Evolutionary conservation across 2,329 filamentous ascomycete genomes (phyloP), one percentile per base, ranked within the genome.

Genomic region (Xylariales sp.): DNA sequence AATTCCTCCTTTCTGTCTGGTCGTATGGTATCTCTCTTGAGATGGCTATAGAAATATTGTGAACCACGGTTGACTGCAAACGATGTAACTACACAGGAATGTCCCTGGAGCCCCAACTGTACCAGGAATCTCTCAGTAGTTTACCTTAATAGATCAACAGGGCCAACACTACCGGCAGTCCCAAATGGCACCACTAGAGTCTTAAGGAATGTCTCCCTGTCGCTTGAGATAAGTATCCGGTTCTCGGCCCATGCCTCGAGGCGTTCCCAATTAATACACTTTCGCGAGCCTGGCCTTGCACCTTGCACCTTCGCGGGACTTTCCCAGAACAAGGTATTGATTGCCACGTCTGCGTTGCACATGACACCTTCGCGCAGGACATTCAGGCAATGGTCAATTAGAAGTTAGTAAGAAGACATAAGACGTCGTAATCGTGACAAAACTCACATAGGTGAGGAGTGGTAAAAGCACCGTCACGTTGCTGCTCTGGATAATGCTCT

Each of bases 301-400:
- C 50, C 60, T 34, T 41, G 34, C 3, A 62, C 23, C 49, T 62
- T 53, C 1, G 14, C 30, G 3, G 60, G 50, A 14, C 23, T 63
- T 39, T 55, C 60, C 49, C 50, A 63, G n/a, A 32, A 30, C 8
- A 55, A 46, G 3, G 60, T 63, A 16, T 49, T 63, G 3, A 63
- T 46, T 46, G 32, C 46, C 34, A 64, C 18, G n/a, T 64, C 62
- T 10, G 62, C 62, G 36, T 64, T 50, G 28, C 62, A 64, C 62
- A 64, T 64, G 7, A 64, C 32, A 12, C 62, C 62, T 49, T 64
- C 23, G 32, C 62, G 53, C 1, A 64, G 43, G 1, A 52, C 23
- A 5, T 64, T 32, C 14, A 64, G 34, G 18, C 62, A 64, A 34
- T 64, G 62, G 9, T 57, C 53, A 58, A 50, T 57, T 12, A 62